These are phyloP conservation scores for Candida sanyaensis DNA, from an alignment of 1,139 yeast genomes.

Conservation along the genomic window DNA sequence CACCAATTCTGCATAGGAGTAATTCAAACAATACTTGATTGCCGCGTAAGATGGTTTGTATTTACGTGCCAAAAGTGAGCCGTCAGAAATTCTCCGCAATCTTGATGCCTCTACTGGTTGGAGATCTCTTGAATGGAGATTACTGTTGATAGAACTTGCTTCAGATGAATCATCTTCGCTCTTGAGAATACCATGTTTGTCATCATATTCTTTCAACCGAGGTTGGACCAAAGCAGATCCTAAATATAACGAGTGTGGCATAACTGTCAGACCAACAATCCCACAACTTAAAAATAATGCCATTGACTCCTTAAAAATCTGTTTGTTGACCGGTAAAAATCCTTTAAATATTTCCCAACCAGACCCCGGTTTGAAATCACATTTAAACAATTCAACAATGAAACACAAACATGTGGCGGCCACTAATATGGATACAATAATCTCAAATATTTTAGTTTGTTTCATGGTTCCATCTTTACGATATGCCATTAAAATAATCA, in stretches of 20 bases:
- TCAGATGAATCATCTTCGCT: conserved; percentile 23
- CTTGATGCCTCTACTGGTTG: conserved; percentile 7
- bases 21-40: conserved; percentile 62
- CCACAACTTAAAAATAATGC: conserved; percentile 71
- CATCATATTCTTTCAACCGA: conserved; percentile 65
- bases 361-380: conserved; percentile 41
- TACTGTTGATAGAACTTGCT: conserved; percentile 5
- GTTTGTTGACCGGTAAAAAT: conserved; percentile 53
- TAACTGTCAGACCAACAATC: conserved; percentile 78
- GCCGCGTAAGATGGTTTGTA: conserved; percentile 71
- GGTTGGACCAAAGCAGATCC: conserved; percentile 81
- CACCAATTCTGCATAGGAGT: conserved; percentile 65
- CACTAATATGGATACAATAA: conserved; percentile 63
- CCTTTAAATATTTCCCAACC: conserved; percentile 50
- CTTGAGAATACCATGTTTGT: conserved; percentile 26
- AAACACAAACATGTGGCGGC: conserved; percentile 68
- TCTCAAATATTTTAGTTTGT: conserved; percentile 66
- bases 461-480: conserved; percentile 70
- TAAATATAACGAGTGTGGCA: conserved; percentile 78
- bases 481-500: conserved; percentile 67
- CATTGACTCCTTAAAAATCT: conserved; percentile 54
- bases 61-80: conserved; percentile 29
- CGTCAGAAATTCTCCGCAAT: conserved; percentile 37
- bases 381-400: conserved; percentile 57
- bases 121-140: conserved; percentile 21